Conservation (phyloP, 1,284 basidiomycete species). For the Boletus coffeatus region DNA sequence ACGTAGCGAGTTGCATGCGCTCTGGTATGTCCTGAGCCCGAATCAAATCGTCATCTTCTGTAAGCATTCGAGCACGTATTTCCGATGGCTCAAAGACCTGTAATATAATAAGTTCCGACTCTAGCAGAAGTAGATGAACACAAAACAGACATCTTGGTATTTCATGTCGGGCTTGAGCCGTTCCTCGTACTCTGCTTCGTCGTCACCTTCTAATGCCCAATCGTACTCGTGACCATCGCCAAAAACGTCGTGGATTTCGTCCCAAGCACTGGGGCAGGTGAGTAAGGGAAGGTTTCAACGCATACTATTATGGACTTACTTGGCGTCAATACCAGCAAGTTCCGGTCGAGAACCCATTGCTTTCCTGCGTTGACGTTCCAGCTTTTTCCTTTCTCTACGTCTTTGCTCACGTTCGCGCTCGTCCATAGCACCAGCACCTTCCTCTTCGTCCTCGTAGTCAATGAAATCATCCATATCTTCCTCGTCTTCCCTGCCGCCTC, state of each 20-base stretch:
- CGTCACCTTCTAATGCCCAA: slow-evolving; percentile 85
- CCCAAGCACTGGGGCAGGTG: slow-evolving; percentile 72
- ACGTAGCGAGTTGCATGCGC: slow-evolving; percentile 92
- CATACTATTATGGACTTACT: slow-evolving; percentile 44
- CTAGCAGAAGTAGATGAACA: slow-evolving; percentile 4
- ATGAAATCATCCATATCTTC: slow-evolving; percentile 88
- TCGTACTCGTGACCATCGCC: slow-evolving; percentile 97
- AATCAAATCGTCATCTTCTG: slow-evolving; percentile 93
- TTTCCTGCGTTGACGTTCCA: slow-evolving; percentile 59
- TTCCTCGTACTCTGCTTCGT: slow-evolving; percentile 55
- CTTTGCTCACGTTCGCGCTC: slow-evolving; percentile 71
- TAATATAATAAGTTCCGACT: slow-evolving; percentile 10
- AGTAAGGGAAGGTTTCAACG: slow-evolving; percentile 16
- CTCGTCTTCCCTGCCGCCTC: slow-evolving; percentile 61
- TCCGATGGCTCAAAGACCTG: slow-evolving; percentile 98
- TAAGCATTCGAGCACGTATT: slow-evolving; percentile 87
- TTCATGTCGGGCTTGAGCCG: slow-evolving; percentile 69
- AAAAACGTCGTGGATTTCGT: slow-evolving; percentile 95
- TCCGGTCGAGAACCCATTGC: slow-evolving; percentile 67
- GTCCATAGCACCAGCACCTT: slow-evolving; percentile 61
- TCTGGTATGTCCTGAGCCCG: slow-evolving; percentile 91
- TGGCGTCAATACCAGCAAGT: slow-evolving; percentile 81
- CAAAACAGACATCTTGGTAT: slow-evolving; percentile 77
- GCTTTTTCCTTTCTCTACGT: slow-evolving; percentile 59
- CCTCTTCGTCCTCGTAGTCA: slow-evolving; percentile 86